Base-by-base conservation (phyloP, 345 rosid genomes). In the Conringia planisiliqua region DNA sequence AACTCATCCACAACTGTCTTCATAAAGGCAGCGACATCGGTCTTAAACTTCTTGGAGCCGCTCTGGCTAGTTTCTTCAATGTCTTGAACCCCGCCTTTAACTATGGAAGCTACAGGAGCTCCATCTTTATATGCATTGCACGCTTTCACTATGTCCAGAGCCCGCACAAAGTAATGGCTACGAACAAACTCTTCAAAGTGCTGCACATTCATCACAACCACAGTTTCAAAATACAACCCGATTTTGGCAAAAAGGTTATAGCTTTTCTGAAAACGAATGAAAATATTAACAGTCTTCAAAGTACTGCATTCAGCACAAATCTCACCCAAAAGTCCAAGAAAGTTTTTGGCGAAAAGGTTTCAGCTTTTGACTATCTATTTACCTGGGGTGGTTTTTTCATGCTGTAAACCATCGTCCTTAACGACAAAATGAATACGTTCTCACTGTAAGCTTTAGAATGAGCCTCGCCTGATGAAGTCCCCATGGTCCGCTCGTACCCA, bases 351-450 rank as follows among this genome's bases (percentile, higher is more conserved):
- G 10, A 29, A 59, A 60, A n/a, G 12, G 4, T 11, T 51, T 20
- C 24, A 29, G 52, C 20, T 18, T 60, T 48, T 36, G 72, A 66
- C n/a, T 32, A 46, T 22, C 46, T 55, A 51, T 38, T 82, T 52
- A 90, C 98, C 95, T 83, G 76, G 14, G 95, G 98, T 14, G 93
- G 93, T 73, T 56, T 86, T 81, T 82, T 86, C 83, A 94, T 78
- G 62, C 83, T 70, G 82, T 84, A 87, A 35, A 75, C 70, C 98
- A 94, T 94, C 11, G 96, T 88, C 83, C 51, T 87, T 60, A 91
- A 73, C 4, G 97, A 91, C 62, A 85, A 74, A 71, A 87, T 50
- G 78, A 87, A 87, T 3, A 88, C 83, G 11, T 65, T 81, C 72
- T 94, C 96, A 62, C 86, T 94, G 78, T 91, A 90, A 43, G 60